phyloP scores from a whole-genome alignment of 768 basidiomycete species.

The Chalciporus pseudorubinellus region DNA sequence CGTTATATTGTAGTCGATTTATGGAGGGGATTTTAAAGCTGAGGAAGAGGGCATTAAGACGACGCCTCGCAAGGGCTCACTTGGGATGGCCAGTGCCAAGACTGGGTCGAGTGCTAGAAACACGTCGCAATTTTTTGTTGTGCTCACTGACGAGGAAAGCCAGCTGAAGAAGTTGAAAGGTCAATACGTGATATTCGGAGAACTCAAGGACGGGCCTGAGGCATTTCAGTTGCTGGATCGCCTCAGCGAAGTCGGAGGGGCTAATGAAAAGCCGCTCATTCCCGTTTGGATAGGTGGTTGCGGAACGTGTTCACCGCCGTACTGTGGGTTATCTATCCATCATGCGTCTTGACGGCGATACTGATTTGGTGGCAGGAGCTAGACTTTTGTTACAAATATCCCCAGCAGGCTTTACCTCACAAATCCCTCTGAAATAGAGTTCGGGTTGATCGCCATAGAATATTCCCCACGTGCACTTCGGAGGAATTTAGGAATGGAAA shows the following conservation, averaged over 20 bases:
- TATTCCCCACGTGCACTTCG: background rate
- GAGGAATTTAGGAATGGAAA: slow-evolving; percentile 1
- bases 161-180: slow-evolving; percentile 47
- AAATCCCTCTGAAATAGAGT: background rate
- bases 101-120: slow-evolving; percentile 44
- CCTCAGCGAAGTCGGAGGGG: slow-evolving; percentile 33
- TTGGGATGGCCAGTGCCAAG: slow-evolving; percentile 51
- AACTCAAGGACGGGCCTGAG: slow-evolving; percentile 32
- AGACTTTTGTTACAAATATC: background rate
- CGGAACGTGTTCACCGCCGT: slow-evolving; percentile 21
- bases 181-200: slow-evolving; percentile 47
- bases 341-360: background rate
- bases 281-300: slow-evolving; percentile 46
- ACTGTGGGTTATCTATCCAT: slow-evolving; percentile 2
- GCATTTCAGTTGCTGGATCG: slow-evolving; percentile 35
- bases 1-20: slow-evolving; percentile 36
- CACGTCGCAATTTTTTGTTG: slow-evolving; percentile 50
- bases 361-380: background rate
- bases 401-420: slow-evolving; percentile 5
- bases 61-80: slow-evolving; percentile 39
- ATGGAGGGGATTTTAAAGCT: slow-evolving; percentile 49
- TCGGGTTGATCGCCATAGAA: background rate
- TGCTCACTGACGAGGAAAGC: slow-evolving; percentile 41
- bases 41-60: slow-evolving; percentile 49
- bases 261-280: slow-evolving; percentile 34